Evolutionary conservation across 2,329 filamentous ascomycete genomes (phyloP).

Genomic region (Talaromyces piceae): DNA sequence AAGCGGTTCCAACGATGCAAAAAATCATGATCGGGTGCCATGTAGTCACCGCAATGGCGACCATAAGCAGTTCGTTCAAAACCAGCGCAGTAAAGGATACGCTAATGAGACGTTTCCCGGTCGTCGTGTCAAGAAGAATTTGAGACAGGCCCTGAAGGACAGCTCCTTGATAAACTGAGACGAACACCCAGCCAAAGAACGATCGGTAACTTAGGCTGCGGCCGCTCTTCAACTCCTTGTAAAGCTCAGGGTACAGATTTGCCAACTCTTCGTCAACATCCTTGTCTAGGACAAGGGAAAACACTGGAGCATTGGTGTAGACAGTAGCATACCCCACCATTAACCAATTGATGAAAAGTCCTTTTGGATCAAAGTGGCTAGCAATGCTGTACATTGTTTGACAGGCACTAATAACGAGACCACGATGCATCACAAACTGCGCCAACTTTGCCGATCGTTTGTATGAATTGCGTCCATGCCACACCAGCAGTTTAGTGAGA

Average conservation of each 20-base stretch:
- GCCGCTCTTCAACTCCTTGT: slow-evolving; percentile 91
- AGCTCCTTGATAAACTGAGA: slow-evolving; percentile 89
- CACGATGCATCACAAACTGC: slow-evolving; percentile 97
- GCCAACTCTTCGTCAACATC: slow-evolving; percentile 92
- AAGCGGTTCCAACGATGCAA: slow-evolving; percentile 71
- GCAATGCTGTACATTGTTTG: slow-evolving; percentile 98
- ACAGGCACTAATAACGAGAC: slow-evolving; percentile 88
- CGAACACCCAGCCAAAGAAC: slow-evolving; percentile 94
- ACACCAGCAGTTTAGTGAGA: slow-evolving; percentile 92
- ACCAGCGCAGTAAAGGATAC: slow-evolving; percentile 89
- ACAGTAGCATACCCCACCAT: slow-evolving; percentile 94
- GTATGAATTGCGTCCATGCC: slow-evolving; percentile 97
- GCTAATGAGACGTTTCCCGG: slow-evolving; percentile 65
- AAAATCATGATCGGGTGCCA: slow-evolving; percentile 94
- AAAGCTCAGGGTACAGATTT: slow-evolving; percentile 92
- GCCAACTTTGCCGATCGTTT: slow-evolving; percentile 91
- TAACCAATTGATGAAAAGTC: slow-evolving; percentile 93
- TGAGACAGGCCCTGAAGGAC: slow-evolving; percentile 95
- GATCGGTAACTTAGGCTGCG: slow-evolving; percentile 83
- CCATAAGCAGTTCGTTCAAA: slow-evolving; percentile 94
- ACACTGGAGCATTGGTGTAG: slow-evolving; percentile 88
- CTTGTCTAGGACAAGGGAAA: slow-evolving; percentile 86
- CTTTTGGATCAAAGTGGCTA: slow-evolving; percentile 84
- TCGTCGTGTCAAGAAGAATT: slow-evolving; percentile 69
- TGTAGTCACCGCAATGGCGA: slow-evolving; percentile 89